These are phyloP conservation scores for Pseudozyma pruni DNA, from an alignment of 1,284 basidiomycete genomes.

Conservation along the genomic window DNA sequence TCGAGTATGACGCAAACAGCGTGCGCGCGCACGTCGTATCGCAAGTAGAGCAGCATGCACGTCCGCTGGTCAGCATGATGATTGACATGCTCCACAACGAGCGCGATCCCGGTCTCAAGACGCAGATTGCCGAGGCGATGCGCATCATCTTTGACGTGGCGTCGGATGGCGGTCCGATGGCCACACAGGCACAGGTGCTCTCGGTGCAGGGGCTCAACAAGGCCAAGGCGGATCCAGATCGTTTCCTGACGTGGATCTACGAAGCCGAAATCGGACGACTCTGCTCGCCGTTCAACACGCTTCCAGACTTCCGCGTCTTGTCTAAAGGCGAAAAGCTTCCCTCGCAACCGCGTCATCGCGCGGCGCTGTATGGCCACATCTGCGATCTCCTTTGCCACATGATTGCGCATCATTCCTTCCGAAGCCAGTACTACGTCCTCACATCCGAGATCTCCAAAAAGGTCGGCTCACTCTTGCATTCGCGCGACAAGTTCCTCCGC, in stretches of 20 bases:
- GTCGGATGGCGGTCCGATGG: slow-evolving; percentile 58
- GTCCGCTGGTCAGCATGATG: slow-evolving; percentile 54
- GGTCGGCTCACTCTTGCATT: slow-evolving; percentile 72
- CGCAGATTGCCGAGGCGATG: slow-evolving; percentile 89
- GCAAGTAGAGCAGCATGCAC: slow-evolving; percentile 73
- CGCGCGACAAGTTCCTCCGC: slow-evolving; percentile 85
- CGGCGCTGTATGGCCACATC: slow-evolving; percentile 67
- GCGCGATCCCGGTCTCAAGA: slow-evolving; percentile 85
- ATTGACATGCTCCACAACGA: slow-evolving; percentile 77
- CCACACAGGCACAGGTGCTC: slow-evolving; percentile 68
- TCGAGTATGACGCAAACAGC: slow-evolving; percentile 91
- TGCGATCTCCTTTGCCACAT: slow-evolving; percentile 92
- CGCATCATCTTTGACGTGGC: slow-evolving; percentile 80
- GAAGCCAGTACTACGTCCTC: slow-evolving; percentile 89
- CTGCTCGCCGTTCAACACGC: slow-evolving; percentile 80
- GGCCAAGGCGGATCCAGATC: slow-evolving; percentile 83
- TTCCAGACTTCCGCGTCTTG: slow-evolving; percentile 75
- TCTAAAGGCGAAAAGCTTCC: slow-evolving; percentile 40
- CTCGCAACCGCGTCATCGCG: slow-evolving; percentile 27
- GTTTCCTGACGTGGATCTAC: slow-evolving; percentile 93
- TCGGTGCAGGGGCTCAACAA: slow-evolving; percentile 65
- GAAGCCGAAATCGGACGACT: slow-evolving; percentile 77
- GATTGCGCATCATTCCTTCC: slow-evolving; percentile 81
- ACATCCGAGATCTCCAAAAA: slow-evolving; percentile 58
- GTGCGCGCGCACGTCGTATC: slow-evolving; percentile 85